Evolutionary conservation across 148 eudicot genomes (phyloP).

Genomic region (Camellia granthamiana): DNA sequence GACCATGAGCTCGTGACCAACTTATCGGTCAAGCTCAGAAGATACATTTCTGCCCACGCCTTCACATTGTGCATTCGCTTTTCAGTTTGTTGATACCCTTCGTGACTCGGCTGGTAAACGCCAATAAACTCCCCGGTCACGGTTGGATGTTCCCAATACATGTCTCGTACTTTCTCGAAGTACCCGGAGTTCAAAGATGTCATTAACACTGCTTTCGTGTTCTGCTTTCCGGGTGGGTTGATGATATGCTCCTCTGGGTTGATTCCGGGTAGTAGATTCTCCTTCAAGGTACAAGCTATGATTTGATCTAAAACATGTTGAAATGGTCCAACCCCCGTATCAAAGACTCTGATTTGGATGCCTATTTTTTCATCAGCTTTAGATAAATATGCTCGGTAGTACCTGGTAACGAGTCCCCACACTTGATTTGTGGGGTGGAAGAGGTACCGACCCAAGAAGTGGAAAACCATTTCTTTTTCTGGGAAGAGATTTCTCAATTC

Average conservation of each 20-base stretch:
- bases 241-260: conserved; percentile 28
- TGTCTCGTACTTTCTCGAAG: conserved; percentile 50
- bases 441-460: conserved; percentile 81
- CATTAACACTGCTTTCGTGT: conserved; percentile 61
- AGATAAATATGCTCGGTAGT: conserved; percentile 73
- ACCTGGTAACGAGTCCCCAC: conserved; percentile 88
- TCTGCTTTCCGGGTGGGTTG: conserved; percentile 28
- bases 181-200: conserved; percentile 74
- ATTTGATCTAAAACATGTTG: conserved; percentile 83
- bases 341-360: conserved; percentile 79
- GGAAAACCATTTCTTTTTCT: conserved; percentile 73
- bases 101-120: conserved; percentile 86
- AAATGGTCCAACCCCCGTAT: conserved; percentile 57
- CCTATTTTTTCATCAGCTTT: conserved; percentile 80
- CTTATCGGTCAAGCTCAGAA: conserved; percentile 75
- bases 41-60: conserved; percentile 96
- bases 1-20: conserved; percentile 91
- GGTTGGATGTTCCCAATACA: conserved; percentile 88
- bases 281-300: conserved; percentile 55
- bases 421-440: conserved; percentile 91
- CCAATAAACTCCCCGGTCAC: conserved; percentile 57
- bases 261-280: conserved; percentile 62
- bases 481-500: conserved; percentile 71
- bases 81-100: conserved; percentile 65
- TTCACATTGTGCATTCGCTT: conserved; percentile 64